These are phyloP conservation scores for Alternaria tenuissima DNA, from an alignment of 2,329 filamentous ascomycete species.

Conservation along the genomic window DNA sequence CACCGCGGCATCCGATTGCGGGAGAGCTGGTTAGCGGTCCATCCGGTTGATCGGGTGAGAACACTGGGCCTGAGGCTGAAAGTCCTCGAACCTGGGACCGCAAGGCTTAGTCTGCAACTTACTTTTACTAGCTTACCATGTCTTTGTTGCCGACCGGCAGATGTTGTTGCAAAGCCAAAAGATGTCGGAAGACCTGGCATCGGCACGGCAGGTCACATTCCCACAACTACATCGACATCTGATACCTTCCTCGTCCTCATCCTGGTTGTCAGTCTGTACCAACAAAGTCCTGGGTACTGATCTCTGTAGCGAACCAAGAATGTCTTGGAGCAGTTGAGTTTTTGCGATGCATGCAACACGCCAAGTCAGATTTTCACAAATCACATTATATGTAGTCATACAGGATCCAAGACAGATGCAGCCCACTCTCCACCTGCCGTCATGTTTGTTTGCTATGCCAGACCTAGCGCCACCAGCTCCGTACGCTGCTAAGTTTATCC, in stretches of 20 bases:
- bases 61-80: background rate
- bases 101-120: slow-evolving; percentile 5
- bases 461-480: slow-evolving; percentile 21
- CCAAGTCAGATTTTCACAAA: background rate
- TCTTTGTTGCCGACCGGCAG: background rate
- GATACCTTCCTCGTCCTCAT: background rate
- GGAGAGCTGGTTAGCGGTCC: slow-evolving; percentile 4
- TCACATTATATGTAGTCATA: slow-evolving; percentile 19
- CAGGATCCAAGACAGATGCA: slow-evolving; percentile 13
- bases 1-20: slow-evolving; percentile 1
- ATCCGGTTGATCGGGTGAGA: slow-evolving; percentile 1
- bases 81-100: background rate
- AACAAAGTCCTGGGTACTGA: background rate
- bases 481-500: slow-evolving; percentile 21
- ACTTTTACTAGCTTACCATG: background rate
- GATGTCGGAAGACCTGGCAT: background rate
- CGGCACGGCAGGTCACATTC: background rate
- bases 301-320: background rate
- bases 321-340: background rate
- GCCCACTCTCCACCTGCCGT: slow-evolving; percentile 6
- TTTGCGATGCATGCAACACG: background rate
- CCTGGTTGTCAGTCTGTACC: background rate
- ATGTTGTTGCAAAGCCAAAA: background rate
- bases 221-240: background rate
- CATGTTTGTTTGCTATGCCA: slow-evolving; percentile 5